Base-by-base conservation (phyloP, 805 yeast genomes). In the Babjeviella inositovora region DNA sequence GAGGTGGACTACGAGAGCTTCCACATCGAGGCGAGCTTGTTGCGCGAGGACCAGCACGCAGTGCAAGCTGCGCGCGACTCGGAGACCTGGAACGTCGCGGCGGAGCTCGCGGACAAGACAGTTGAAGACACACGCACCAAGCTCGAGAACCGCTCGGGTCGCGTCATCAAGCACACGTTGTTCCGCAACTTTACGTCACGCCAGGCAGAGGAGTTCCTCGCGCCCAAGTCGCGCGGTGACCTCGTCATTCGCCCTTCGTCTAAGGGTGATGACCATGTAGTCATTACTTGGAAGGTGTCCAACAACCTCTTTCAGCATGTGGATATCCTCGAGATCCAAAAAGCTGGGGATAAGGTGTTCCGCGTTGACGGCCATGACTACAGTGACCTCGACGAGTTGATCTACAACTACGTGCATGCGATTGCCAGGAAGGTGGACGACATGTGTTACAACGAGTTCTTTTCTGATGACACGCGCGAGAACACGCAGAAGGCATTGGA, bases 221-320 rank as follows among this genome's bases (percentile, higher is more conserved):
- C 95, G 11, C 80, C 94, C 13, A 66, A 76, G 42, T 67, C 73
- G 20, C 74, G 85, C 32, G 99, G 99, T 25, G 93, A 81, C 35
- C 67, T 82, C 50, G 93, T 90, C 11, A 77, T 90, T 26, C 67
- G 99, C 35, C 99, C 97, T 11, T 82, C 96, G 0, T 81, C 93
- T 7, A 70, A 73, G 31, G 98, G 98, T 20, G 60, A 66, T 22
- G 79, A 81, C 32, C 95, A 73, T 46, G 60, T 90, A 35, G 84
- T 94, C 3, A 73, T 87, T 19, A 87, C 99, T 0, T 90, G 97
- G 96, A 90, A 90, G 45, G 85, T 90, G 21, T 90, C 80, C 29
- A 87, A 80, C 41, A 77, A 74, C 43, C 52, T 87, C 31, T 90
- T 76, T 51, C 97, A 90, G 45, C 97, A 90, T 44, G 55, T 90